Conservation (phyloP, 164 flowering plant genomes). For the Pachysandra terminalis region DNA sequence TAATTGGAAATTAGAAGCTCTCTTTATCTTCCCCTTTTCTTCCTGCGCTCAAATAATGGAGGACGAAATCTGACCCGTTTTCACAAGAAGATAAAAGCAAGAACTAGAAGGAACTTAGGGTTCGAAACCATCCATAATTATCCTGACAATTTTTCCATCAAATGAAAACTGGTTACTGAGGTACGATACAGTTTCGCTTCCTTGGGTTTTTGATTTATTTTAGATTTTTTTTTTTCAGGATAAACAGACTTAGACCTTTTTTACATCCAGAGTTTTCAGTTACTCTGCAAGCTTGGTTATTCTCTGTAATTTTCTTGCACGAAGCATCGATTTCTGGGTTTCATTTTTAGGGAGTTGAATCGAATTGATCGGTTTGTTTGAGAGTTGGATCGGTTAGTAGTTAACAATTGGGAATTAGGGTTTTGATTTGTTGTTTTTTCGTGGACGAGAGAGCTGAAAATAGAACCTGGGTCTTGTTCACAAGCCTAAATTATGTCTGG, state of each 20-base stretch:
- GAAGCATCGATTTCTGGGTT: background rate
- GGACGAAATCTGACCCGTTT: no score
- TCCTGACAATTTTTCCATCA: no score
- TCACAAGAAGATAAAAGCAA: no score
- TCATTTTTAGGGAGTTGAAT: background rate
- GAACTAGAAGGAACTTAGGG: no score
- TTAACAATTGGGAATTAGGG: conserved; percentile 8
- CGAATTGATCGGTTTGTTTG: conserved; percentile 3
- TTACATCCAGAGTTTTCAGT: background rate
- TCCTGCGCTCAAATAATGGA: no score
- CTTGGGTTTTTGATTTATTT: background rate
- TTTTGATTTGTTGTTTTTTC: conserved; percentile 3
- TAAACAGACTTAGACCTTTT: background rate
- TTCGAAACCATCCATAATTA: no score
- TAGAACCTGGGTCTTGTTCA: conserved; percentile 9
- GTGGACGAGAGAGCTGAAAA: conserved; percentile 4
- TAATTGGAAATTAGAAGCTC: no score
- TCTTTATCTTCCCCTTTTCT: no score
- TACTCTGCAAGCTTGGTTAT: background rate
- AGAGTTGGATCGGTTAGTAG: conserved; percentile 3
- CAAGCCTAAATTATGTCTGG: conserved; percentile 3
- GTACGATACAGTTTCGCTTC: no score
- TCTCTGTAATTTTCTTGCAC: background rate
- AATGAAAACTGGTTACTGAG: no score
- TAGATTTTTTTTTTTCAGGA: no score